Percentiles rank a stretch among this genome's conserved stretches.
phyloP scores from a whole-genome alignment of 2,329 filamentous ascomycete genomes.

The Penicillium palitans region DNA sequence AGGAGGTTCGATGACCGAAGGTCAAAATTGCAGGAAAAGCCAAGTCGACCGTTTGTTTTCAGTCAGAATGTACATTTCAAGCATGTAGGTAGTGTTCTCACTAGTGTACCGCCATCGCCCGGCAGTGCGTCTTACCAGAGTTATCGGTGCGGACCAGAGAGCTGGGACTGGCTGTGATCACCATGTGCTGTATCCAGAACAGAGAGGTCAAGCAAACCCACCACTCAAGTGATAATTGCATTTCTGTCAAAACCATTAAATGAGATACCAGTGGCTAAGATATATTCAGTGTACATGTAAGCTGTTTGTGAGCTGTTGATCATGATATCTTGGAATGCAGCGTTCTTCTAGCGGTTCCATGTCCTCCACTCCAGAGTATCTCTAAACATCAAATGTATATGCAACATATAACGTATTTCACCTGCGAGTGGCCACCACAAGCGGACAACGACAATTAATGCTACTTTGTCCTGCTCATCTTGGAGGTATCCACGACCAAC shows the following conservation, averaged over 20 bases:
- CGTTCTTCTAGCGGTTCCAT: no score
- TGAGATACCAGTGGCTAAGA: background rate
- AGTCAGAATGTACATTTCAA: background rate
- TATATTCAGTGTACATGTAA: background rate
- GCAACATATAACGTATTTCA: no score
- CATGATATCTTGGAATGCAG: background rate
- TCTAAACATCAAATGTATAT: no score
- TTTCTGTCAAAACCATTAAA: background rate
- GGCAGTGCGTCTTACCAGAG: slow-evolving; percentile 83
- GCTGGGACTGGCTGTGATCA: slow-evolving; percentile 57
- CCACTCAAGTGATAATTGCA: background rate
- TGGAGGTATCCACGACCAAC: no score
- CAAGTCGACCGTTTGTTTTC: slow-evolving; percentile 66
- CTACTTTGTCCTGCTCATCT: no score
- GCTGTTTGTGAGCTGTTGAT: background rate
- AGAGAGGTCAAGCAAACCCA: slow-evolving; percentile 42
- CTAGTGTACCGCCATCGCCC: slow-evolving; percentile 81
- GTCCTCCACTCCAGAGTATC: no score
- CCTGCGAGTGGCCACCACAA: no score
- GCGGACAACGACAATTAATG: no score
- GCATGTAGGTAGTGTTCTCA: slow-evolving; percentile 35
- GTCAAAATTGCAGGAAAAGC: slow-evolving; percentile 88
- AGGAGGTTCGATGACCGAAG: slow-evolving; percentile 76
- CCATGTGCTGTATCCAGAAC: slow-evolving; percentile 61
- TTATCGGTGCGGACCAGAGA: slow-evolving; percentile 69